Percentiles rank a stretch among this genome's conserved stretches.
Conservation (phyloP, 495 filamentous ascomycete species). For the Aspergillus sparsus region DNA sequence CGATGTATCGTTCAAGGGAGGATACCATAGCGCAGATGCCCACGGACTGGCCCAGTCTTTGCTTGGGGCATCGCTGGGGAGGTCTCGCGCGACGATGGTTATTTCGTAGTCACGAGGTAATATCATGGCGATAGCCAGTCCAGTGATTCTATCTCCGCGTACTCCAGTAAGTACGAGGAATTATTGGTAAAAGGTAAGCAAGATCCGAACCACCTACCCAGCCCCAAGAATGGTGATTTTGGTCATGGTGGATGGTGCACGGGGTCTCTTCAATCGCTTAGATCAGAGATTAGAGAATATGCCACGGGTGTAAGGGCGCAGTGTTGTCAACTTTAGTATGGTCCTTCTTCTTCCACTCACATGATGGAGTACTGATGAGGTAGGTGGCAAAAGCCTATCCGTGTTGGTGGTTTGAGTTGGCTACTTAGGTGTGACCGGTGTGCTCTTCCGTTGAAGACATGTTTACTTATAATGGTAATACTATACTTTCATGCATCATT, state of each 20-base stretch:
- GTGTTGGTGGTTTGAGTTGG: too few relatives aligned
- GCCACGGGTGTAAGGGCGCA: too few relatives aligned
- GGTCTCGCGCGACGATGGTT: slow-evolving; percentile 53
- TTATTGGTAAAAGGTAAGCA: neutral
- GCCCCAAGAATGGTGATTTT: slow-evolving; percentile 16
- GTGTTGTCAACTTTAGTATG: too few relatives aligned
- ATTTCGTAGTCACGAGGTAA: slow-evolving; percentile 19
- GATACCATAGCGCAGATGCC: slow-evolving; percentile 32
- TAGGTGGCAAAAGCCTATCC: too few relatives aligned
- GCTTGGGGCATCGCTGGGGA: slow-evolving; percentile 18
- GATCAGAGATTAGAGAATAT: too few relatives aligned
- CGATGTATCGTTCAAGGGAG: slow-evolving; percentile 21
- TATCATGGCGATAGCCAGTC: slow-evolving; percentile 16
- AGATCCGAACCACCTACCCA: slow-evolving; percentile 3
- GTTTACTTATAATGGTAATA: too few relatives aligned
- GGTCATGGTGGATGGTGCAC: slow-evolving; percentile 8
- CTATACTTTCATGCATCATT: too few relatives aligned
- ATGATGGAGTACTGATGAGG: too few relatives aligned
- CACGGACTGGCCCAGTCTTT: slow-evolving; percentile 29
- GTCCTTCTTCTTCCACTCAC: too few relatives aligned
- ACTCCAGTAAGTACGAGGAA: neutral
- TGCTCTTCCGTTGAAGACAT: too few relatives aligned
- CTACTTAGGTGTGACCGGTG: too few relatives aligned
- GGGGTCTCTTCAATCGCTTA: too few relatives aligned
- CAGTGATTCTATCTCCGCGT: slow-evolving; percentile 18